Conservation (phyloP, 2,329 filamentous ascomycete genomes). For the Neofusicoccum umdonicola region DNA sequence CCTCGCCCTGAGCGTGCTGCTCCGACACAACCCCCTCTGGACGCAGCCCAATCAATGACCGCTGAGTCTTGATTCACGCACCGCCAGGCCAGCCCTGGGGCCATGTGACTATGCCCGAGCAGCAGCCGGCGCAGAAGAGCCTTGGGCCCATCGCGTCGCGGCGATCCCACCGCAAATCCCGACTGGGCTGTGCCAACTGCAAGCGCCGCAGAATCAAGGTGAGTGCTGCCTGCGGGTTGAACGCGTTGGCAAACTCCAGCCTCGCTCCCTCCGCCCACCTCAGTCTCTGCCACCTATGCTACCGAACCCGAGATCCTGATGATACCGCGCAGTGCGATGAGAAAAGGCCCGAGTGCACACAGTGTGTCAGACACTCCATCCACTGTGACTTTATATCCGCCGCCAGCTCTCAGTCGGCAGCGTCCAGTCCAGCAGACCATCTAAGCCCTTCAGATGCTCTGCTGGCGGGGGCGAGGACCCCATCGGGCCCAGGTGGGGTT, state of each 20-base stretch:
- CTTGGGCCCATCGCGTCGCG: conserved; percentile 7
- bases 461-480: background rate
- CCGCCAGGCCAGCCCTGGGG: background rate
- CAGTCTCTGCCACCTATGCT: background rate
- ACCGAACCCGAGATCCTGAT: background rate
- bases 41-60: too few species aligned
- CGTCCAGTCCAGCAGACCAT: background rate
- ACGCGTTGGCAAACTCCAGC: background rate
- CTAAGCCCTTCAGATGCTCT: background rate
- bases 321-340: conserved; percentile 27
- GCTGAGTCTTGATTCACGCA: too few species aligned
- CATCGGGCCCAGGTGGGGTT: background rate
- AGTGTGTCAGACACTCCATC: conserved; percentile 30
- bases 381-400: conserved; percentile 26
- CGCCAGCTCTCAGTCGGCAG: conserved; percentile 14
- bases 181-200: conserved; percentile 14
- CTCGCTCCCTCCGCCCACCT: background rate
- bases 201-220: conserved; percentile 16
- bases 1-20: background rate
- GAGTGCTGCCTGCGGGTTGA: background rate
- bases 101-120: conserved; percentile 7
- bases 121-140: background rate
- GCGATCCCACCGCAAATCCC: conserved; percentile 17
- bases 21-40: background rate
- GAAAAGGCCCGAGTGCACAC: conserved; percentile 29